These are phyloP conservation scores for Leccinellum luteum DNA, from an alignment of 768 basidiomycete genomes.

Conservation along the genomic window DNA sequence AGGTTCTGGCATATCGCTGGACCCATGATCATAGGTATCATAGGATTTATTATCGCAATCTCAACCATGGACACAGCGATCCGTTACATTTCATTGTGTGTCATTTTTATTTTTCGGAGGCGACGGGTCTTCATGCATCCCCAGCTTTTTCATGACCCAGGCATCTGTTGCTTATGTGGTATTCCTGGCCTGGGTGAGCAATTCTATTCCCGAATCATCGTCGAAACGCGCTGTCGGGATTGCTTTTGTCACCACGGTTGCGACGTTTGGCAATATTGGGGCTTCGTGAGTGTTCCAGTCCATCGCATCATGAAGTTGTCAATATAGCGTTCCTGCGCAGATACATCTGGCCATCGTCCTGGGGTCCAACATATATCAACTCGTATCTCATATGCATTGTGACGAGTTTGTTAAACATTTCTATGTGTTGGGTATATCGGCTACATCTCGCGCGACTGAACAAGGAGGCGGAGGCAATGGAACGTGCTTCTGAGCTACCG, in stretches of 20 bases:
- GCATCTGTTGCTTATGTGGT: slow-evolving; percentile 67
- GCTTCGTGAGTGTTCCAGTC: slow-evolving; percentile 57
- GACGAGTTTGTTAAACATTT: slow-evolving; percentile 46
- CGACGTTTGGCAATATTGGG: slow-evolving; percentile 76
- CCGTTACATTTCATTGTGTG: slow-evolving; percentile 64
- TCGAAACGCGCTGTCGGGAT: slow-evolving; percentile 84
- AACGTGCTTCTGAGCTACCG: slow-evolving; percentile 33
- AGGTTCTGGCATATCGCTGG: slow-evolving; percentile 67
- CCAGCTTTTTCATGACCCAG: slow-evolving; percentile 73
- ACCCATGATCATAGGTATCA: slow-evolving; percentile 53
- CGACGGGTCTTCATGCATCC: background rate
- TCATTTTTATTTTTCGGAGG: background rate
- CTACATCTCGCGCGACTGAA: slow-evolving; percentile 42
- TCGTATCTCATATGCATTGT: slow-evolving; percentile 76
- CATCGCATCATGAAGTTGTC: background rate
- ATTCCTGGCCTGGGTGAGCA: slow-evolving; percentile 53
- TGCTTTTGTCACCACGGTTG: slow-evolving; percentile 75
- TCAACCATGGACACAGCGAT: slow-evolving; percentile 58
- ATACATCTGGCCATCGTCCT: slow-evolving; percentile 62
- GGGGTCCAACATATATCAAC: slow-evolving; percentile 67
- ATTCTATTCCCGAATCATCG: slow-evolving; percentile 68
- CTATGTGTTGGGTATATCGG: slow-evolving; percentile 49
- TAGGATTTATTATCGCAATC: slow-evolving; percentile 65
- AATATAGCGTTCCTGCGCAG: slow-evolving; percentile 24
- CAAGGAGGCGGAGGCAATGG: slow-evolving; percentile 34